phyloP scores from a whole-genome alignment of 2,329 filamentous ascomycete genomes.

The Chrysosphaeria jannelii region DNA sequence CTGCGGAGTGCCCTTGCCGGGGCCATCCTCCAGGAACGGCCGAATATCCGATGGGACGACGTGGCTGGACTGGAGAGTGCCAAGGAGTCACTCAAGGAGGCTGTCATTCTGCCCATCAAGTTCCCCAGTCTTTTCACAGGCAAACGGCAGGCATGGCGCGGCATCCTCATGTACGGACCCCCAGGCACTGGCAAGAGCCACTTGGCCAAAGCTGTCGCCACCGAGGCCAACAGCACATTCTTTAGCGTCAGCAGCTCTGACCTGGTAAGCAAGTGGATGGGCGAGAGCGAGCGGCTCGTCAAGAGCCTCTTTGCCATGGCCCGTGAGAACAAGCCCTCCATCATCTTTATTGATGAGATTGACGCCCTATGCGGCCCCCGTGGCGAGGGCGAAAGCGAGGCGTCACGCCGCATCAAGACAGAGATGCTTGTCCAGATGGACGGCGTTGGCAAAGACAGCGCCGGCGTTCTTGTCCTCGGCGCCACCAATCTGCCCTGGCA shows the following conservation, averaged over 20 bases:
- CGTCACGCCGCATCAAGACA: conserved; percentile 90
- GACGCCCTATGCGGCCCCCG: conserved; percentile 86
- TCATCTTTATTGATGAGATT: conserved; percentile 24
- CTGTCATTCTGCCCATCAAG: conserved; percentile 90
- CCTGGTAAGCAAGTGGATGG: conserved; percentile 98
- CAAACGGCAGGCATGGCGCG: conserved; percentile 94
- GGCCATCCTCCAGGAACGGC: conserved; percentile 80
- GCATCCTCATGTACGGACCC: conserved; percentile 82
- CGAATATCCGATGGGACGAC: conserved; percentile 94
- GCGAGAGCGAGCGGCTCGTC: conserved; percentile 92
- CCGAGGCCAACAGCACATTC: conserved; percentile 95
- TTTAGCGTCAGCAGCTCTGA: conserved; percentile 97
- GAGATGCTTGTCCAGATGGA: conserved; percentile 98
- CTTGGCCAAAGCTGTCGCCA: conserved; percentile 87
- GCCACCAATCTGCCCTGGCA: conserved; percentile 99
- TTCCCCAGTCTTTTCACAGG: conserved; percentile 91
- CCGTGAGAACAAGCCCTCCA: conserved; percentile 87
- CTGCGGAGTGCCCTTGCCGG: conserved; percentile 68
- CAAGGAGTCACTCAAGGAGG: conserved; percentile 93
- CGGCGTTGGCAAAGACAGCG: conserved; percentile 84
- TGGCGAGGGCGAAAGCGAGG: conserved; percentile 86
- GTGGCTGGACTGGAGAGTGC: conserved; percentile 81
- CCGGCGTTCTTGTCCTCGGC: conserved; percentile 76
- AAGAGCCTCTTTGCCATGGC: conserved; percentile 96
- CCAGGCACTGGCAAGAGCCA: conserved; percentile 96